Evolutionary conservation across 2,329 filamentous ascomycete genomes (phyloP), one percentile per base, ranked within the genome.

Genomic region (Fusarium chaquense): DNA sequence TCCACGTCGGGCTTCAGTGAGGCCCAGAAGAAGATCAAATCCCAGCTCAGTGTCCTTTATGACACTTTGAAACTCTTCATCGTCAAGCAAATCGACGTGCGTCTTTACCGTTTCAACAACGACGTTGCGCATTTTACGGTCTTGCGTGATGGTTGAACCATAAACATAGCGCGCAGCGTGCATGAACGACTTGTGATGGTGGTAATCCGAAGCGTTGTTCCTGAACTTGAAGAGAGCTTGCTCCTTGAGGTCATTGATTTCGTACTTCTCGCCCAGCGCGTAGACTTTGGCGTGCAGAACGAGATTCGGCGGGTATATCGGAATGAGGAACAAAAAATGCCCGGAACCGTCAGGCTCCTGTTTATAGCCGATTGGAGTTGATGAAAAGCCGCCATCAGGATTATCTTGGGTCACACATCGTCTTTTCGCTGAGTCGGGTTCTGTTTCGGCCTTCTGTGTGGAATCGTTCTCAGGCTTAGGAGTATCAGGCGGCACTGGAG

Each of bases 241-340:
- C 0, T 2, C 1, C 9, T 61, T 65, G 13, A 66, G 13, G 3
- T 12, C 22, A 1, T 13, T 2, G 0, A 66, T 55, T 1, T 32
- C 49, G 13, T 66, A 66, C 12, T 66, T 66, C 5, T 66, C 63
- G 0, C 54, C 63, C 0, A 66, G 20, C 0, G 50, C 38, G 26
- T 66, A 66, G 7, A 66, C n/a, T 18, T 40, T 56, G 7, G 33
- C 50, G 10, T 65, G 62, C 0, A 51, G 33, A 3, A 7, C 5
- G 6, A 65, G 33, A 32, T 60, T 18, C 13, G 32, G 45, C 2
- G 7, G 4, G 30, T 7, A 24, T 41, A 12, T 2, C 9, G 12
- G 18, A 20, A 20, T 3, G 20, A 20, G 20, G 3, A 20, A 20
- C 2, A 2, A 20, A 20, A 20, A 20, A 20, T 20, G 20, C 20